Evolutionary conservation across 805 yeast species (phyloP).

Genomic region (Spathaspora arborariae): DNA sequence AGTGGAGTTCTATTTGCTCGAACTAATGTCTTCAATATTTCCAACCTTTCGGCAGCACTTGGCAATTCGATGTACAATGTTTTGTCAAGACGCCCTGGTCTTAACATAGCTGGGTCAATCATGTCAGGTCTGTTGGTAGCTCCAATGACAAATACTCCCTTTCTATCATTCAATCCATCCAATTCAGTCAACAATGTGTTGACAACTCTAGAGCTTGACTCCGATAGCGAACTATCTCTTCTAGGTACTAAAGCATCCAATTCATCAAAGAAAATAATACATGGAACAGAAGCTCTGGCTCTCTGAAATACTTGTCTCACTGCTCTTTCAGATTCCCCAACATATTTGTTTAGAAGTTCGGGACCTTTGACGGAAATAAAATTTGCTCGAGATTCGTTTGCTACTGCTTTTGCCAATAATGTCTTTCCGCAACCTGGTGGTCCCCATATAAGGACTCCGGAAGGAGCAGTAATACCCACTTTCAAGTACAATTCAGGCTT

Average conservation of each 20-base stretch:
- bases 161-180: constrained; percentile 90
- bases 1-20: constrained; percentile 74
- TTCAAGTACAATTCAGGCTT: constrained; percentile 84
- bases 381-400: constrained; percentile 94
- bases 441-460: constrained; percentile 97
- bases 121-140: constrained; percentile 98
- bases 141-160: constrained; percentile 91
- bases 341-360: constrained; percentile 88
- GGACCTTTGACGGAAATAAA: constrained; percentile 97
- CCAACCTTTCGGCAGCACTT: constrained; percentile 68
- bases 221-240: constrained; percentile 84
- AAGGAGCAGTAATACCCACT: constrained; percentile 95
- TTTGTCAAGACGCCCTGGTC: constrained; percentile 95
- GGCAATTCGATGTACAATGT: constrained; percentile 91
- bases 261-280: constrained; percentile 94
- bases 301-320: constrained; percentile 89
- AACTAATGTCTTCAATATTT: constrained; percentile 76
- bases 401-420: constrained; percentile 92
- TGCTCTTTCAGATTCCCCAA: constrained; percentile 93
- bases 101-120: constrained; percentile 96
- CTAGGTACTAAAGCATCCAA: constrained; percentile 94
- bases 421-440: constrained; percentile 99
- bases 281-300: constrained; percentile 90
- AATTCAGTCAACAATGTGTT: constrained; percentile 91
- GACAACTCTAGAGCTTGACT: constrained; percentile 88